Conservation (phyloP, 305 asterid genomes). For the Coffea humblotiana region DNA sequence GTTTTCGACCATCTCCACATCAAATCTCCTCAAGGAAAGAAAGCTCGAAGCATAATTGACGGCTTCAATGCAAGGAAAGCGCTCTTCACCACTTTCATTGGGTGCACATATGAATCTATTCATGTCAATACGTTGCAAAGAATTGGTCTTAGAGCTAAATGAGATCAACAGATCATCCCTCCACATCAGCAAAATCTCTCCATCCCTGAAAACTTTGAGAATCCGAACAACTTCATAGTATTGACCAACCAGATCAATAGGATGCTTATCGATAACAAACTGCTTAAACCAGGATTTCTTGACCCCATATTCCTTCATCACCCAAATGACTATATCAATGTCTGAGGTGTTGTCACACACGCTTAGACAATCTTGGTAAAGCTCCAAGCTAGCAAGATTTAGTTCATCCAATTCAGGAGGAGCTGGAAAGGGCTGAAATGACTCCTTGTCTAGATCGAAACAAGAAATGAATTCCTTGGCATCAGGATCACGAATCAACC, state of each 20-base stretch:
- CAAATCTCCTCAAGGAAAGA: constrained; percentile 21
- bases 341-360: constrained; percentile 31
- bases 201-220: constrained; percentile 31
- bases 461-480: constrained; percentile 11
- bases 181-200: constrained; percentile 36
- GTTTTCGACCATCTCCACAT: constrained; percentile 6
- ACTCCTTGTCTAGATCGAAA: constrained; percentile 36
- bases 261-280: constrained; percentile 15
- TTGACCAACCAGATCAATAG: constrained; percentile 12
- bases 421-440: constrained; percentile 19
- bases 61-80: constrained; percentile 2
- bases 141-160: constrained; percentile 11
- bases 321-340: constrained; percentile 31
- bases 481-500: constrained; percentile 29
- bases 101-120: neutral
- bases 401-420: constrained; percentile 9
- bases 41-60: constrained; percentile 21
- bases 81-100: too few species aligned
- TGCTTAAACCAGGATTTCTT: constrained; percentile 39
- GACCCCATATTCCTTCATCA: constrained; percentile 37
- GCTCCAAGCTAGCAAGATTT: constrained; percentile 13
- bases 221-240: constrained; percentile 21
- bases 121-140: neutral
- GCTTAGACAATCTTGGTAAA: constrained; percentile 23
- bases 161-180: constrained; percentile 18